These are phyloP conservation scores for Debaryomycetaceae sp. DNA, from an alignment of 1,139 yeast genomes.

Conservation along the genomic window DNA sequence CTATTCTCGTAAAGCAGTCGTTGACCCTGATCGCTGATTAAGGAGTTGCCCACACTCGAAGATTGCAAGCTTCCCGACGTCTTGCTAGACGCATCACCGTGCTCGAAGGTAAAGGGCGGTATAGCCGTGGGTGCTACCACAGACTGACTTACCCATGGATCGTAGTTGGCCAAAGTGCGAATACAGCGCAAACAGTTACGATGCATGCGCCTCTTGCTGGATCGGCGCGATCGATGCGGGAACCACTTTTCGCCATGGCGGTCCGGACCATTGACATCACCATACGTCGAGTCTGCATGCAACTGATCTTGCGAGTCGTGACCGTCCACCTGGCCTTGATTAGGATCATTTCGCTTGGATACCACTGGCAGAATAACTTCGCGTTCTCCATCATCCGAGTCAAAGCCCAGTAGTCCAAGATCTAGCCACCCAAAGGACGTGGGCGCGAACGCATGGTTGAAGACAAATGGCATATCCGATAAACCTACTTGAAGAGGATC, in stretches of 20 bases:
- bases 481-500: too few species aligned
- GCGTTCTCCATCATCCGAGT: too few species aligned
- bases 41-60: conserved; percentile 1
- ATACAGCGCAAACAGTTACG: conserved; percentile 50
- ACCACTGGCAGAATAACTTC: too few species aligned
- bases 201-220: conserved; percentile 9
- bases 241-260: background rate
- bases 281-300: too few species aligned
- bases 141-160: conserved; percentile 41
- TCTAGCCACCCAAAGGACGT: too few species aligned
- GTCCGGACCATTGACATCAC: too few species aligned
- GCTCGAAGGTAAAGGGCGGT: conserved; percentile 19
- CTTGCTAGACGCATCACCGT: conserved; percentile 6
- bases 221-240: background rate
- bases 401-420: too few species aligned
- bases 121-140: conserved; percentile 33
- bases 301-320: too few species aligned
- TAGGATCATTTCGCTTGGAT: too few species aligned
- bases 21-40: background rate
- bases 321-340: too few species aligned
- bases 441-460: too few species aligned
- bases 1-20: background rate
- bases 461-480: too few species aligned
- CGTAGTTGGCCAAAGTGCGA: conserved; percentile 41
- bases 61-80: conserved; percentile 2